These are phyloP conservation scores for Fistulifera pelliculosa DNA, from an alignment of 108 stramenopile genomes.

Conservation along the genomic window DNA sequence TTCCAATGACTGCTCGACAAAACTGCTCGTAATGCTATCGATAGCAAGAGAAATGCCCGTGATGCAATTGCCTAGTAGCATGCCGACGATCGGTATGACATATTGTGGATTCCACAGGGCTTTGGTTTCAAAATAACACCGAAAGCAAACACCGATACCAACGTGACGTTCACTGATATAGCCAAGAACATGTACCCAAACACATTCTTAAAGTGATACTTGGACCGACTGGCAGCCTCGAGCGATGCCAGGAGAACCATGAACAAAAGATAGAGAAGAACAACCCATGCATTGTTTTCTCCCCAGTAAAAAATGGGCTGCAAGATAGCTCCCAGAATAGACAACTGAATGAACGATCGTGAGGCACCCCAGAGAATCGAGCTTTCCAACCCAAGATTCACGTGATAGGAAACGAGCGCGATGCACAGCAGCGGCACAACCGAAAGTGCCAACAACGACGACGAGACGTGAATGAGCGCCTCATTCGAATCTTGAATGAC, in stretches of 20 bases:
- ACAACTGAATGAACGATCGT: conserved; percentile 63
- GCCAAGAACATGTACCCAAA: conserved; percentile 27
- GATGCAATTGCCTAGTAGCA: conserved; percentile 84
- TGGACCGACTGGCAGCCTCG: conserved; percentile 54
- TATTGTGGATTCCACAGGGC: conserved; percentile 73
- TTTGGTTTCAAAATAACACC: conserved; percentile 47
- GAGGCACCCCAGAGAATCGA: conserved; percentile 23
- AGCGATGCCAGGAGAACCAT: conserved; percentile 70
- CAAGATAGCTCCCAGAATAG: conserved; percentile 59
- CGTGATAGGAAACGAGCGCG: conserved; percentile 11
- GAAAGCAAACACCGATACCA: conserved; percentile 58
- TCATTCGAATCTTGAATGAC: background rate
- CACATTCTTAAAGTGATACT: conserved; percentile 57
- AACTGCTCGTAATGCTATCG: conserved; percentile 40
- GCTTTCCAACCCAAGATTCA: conserved; percentile 30
- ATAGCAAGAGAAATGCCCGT: conserved; percentile 60
- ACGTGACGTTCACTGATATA: conserved; percentile 34
- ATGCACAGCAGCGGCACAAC: conserved; percentile 17
- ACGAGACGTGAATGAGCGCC: conserved; percentile 25
- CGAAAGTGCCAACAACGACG: conserved; percentile 11
- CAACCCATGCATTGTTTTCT: conserved; percentile 24
- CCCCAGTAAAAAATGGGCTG: conserved; percentile 64
- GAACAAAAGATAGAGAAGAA: conserved; percentile 33
- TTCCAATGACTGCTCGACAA: conserved; percentile 40
- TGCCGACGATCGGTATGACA: conserved; percentile 80